Conservation (phyloP, 23 red algal genomes). For the Gracilariopsis chorda region DNA sequence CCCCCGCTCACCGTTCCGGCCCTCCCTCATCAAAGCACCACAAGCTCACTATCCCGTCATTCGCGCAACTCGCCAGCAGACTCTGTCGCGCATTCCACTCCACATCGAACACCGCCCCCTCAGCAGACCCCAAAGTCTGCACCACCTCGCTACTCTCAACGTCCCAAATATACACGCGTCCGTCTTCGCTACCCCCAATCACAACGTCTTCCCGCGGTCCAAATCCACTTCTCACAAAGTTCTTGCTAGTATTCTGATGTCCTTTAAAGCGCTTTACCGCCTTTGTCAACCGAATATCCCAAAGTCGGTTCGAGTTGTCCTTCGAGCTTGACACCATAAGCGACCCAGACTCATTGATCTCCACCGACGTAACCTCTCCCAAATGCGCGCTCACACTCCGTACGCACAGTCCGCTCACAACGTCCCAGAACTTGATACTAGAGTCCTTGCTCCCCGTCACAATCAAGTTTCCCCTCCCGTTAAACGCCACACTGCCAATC, state of each 20-base stretch:
- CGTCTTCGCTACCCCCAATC: slow-evolving; percentile 93
- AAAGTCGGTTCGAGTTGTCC: slow-evolving; percentile 99
- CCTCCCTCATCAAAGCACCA: slow-evolving; percentile 83
- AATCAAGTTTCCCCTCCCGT: slow-evolving; percentile 93
- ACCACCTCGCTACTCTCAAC: slow-evolving; percentile 82
- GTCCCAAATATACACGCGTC: slow-evolving; percentile 94
- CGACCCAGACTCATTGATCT: slow-evolving; percentile 79
- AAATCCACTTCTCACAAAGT: slow-evolving; percentile 92
- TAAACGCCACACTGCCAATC: slow-evolving; percentile 82
- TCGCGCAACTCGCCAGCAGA: slow-evolving; percentile 87
- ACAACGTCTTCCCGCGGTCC: slow-evolving; percentile 89
- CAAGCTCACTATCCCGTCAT: slow-evolving; percentile 72
- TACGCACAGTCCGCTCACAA: slow-evolving; percentile 87
- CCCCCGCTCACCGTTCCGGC: background rate
- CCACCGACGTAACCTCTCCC: slow-evolving; percentile 97
- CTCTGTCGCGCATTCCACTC: slow-evolving; percentile 89
- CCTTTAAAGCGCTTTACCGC: slow-evolving; percentile 93
- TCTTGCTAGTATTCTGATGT: slow-evolving; percentile 99
- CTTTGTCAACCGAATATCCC: slow-evolving; percentile 85
- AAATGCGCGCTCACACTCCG: slow-evolving; percentile 86
- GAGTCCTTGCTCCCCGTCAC: slow-evolving; percentile 96
- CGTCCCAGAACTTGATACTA: slow-evolving; percentile 98
- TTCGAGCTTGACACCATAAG: slow-evolving; percentile 92
- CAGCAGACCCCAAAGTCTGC: slow-evolving; percentile 69
- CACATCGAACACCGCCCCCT: slow-evolving; percentile 79